phyloP scores from a whole-genome alignment of 2,329 filamentous ascomycete species.

The Cercospora sojina region DNA sequence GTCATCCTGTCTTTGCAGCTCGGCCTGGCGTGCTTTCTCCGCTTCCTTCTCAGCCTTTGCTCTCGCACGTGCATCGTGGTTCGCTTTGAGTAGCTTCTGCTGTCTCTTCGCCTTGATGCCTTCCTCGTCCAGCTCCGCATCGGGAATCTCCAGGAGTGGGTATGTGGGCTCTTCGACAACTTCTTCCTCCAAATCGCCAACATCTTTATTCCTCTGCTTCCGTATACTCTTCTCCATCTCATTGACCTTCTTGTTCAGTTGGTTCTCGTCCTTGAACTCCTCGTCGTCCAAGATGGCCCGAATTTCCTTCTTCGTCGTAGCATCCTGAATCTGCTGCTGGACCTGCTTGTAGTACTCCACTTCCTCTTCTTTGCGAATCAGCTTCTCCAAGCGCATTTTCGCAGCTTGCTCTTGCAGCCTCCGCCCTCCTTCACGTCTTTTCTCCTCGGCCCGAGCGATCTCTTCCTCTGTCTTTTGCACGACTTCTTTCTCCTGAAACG shows the following conservation, averaged over 20 bases:
- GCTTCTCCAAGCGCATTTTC: slow-evolving; percentile 92
- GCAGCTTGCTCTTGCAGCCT: slow-evolving; percentile 92
- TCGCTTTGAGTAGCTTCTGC: slow-evolving; percentile 89
- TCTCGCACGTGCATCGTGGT: slow-evolving; percentile 87
- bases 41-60: slow-evolving; percentile 95
- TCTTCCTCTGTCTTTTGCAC: slow-evolving; percentile 94
- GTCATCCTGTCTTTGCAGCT: slow-evolving; percentile 79
- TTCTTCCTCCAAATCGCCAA: slow-evolving; percentile 78
- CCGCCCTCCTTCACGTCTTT: slow-evolving; percentile 90
- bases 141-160: slow-evolving; percentile 81
- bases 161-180: slow-evolving; percentile 78
- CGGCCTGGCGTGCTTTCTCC: slow-evolving; percentile 78
- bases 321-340: slow-evolving; percentile 64
- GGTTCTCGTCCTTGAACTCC: slow-evolving; percentile 86
- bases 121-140: slow-evolving; percentile 90
- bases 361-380: slow-evolving; percentile 94
- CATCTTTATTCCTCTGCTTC: slow-evolving; percentile 87
- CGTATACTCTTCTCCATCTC: slow-evolving; percentile 89
- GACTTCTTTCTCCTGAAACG: slow-evolving; percentile 86
- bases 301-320: slow-evolving; percentile 86
- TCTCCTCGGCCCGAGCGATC: slow-evolving; percentile 82
- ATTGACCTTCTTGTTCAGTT: slow-evolving; percentile 78
- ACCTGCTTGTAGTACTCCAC: slow-evolving; percentile 89
- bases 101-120: slow-evolving; percentile 88
- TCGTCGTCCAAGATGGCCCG: slow-evolving; percentile 78